Evolutionary conservation across 345 rosid species (phyloP), one percentile per base, ranked within the genome.

Genomic region (Eucalyptus erythrocorys): DNA sequence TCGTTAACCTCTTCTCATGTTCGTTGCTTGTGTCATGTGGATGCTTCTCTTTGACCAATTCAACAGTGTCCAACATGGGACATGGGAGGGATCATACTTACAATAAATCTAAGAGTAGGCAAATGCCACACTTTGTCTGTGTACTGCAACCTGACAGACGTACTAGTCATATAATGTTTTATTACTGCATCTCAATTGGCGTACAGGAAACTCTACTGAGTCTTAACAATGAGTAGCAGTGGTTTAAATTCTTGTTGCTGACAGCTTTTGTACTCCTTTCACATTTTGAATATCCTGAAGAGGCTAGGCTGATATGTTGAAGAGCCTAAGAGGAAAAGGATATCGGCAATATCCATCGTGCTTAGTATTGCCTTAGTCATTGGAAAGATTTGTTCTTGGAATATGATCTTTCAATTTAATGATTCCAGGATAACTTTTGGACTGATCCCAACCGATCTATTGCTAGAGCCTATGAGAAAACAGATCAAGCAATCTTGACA

Each of bases 401-500:
- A 76, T 34, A n/a, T 85, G 42, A 53, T 53, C 64, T 68, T 45
- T 87, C 47, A 6, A 88, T 43, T 66, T 37, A 64, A 51, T 57
- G 49, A 86, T 30, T 91, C 40, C 92, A 95, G 97, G 95, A 94
- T 87, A 94, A 91, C 37, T 95, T 94, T 89, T 89, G 94, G 94
- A 85, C 86, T 76, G 93, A 94, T 86, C 92, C 95, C 14, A 57
- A 3, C 61, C 80, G 88, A 37, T 92, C 97, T 85, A 90, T 95
- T 76, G 55, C 92, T 34, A 89, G 91, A 92, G 94, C 97, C 10
- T 95, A 95, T 86, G 96, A 94, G 91, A 92, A 88, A 88, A 95
- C 97, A 57, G 97, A 95, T 91, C 93, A 94, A 87, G 91, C 95
- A 24, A 95, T 95, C 89, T 92, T 95, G 37, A 92, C 97, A 15